These are phyloP conservation scores for Didymellaceae sp. DNA, from an alignment of 2,329 filamentous ascomycete genomes.

Conservation along the genomic window DNA sequence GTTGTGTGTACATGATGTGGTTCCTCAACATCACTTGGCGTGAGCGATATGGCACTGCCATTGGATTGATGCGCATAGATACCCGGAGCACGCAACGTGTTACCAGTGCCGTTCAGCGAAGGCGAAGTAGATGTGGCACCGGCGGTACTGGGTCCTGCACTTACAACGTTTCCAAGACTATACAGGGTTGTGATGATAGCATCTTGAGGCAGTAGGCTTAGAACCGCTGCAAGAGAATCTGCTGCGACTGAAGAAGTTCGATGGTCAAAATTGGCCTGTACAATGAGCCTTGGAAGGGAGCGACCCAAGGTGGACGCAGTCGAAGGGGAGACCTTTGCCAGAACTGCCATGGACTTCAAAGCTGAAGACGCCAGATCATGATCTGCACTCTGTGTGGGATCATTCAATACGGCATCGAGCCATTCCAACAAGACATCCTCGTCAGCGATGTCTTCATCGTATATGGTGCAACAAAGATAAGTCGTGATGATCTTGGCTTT, in stretches of 20 bases:
- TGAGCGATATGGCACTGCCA: conserved; percentile 81
- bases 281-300: conserved; percentile 83
- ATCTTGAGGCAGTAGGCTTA: conserved; percentile 86
- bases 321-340: conserved; percentile 75
- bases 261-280: conserved; percentile 76
- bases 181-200: conserved; percentile 94
- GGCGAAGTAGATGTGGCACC: conserved; percentile 55
- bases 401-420: conserved; percentile 82
- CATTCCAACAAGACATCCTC: conserved; percentile 79
- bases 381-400: conserved; percentile 83
- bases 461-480: conserved; percentile 82
- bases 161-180: conserved; percentile 93
- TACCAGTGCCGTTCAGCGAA: conserved; percentile 57
- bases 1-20: conserved; percentile 78
- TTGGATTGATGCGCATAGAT: conserved; percentile 58
- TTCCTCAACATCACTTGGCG: conserved; percentile 78
- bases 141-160: conserved; percentile 67
- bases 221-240: conserved; percentile 80
- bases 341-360: conserved; percentile 79
- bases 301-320: conserved; percentile 79
- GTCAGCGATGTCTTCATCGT: conserved; percentile 83
- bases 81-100: conserved; percentile 50
- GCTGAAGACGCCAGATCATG: conserved; percentile 77
- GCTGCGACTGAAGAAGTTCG: conserved; percentile 78
- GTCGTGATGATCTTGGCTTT: conserved; percentile 83